Conservation (phyloP, 306 rosid species). For the Lupinus albus region DNA sequence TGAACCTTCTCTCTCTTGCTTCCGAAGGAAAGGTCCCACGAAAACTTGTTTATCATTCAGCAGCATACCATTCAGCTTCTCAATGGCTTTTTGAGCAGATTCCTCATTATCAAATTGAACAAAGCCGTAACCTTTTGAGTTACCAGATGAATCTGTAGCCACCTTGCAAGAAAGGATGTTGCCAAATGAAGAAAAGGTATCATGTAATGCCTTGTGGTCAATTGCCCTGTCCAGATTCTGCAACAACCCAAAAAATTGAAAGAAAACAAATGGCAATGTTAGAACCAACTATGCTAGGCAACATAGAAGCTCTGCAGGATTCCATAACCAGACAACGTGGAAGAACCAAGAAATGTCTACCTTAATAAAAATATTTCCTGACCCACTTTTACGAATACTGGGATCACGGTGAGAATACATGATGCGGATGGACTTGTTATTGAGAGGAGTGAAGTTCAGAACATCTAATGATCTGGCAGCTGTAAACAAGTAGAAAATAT, state of each 20-base stretch:
- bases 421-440: conserved; percentile 74
- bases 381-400: conserved; percentile 87
- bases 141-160: conserved; percentile 81
- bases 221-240: conserved; percentile 95
- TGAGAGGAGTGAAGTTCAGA: conserved; percentile 85
- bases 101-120: conserved; percentile 91
- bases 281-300: conserved; percentile 32
- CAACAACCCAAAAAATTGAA: conserved; percentile 36
- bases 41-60: conserved; percentile 91
- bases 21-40: conserved; percentile 98
- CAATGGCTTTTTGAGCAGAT: conserved; percentile 86
- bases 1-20: conserved; percentile 81
- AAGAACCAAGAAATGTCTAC: conserved; percentile 43
- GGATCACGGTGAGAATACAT: conserved; percentile 99
- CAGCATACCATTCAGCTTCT: conserved; percentile 92
- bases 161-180: conserved; percentile 94
- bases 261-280: conserved; percentile 5
- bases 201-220: conserved; percentile 94
- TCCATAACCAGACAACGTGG: conserved; percentile 1
- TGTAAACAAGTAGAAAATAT: conserved; percentile 41
- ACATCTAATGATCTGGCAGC: conserved; percentile 94
- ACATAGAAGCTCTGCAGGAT: conserved; percentile 17
- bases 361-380: conserved; percentile 96
- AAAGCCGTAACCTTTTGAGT: conserved; percentile 96
- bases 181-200: conserved; percentile 90